phyloP scores from a whole-genome alignment of 2,329 filamentous ascomycete species.

The Nannizzia gypsea region DNA sequence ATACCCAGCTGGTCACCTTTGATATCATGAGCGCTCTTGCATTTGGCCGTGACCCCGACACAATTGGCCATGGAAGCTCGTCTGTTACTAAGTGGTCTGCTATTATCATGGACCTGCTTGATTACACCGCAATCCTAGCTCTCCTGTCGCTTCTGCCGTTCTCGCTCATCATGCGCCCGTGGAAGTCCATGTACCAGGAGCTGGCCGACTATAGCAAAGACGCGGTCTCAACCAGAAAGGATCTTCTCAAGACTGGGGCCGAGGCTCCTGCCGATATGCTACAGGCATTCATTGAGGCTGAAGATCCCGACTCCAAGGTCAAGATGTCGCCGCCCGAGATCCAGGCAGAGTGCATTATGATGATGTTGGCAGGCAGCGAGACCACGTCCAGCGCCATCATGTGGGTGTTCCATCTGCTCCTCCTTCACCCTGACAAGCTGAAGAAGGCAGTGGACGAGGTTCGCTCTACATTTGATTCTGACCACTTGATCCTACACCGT shows the following conservation, averaged over 20 bases:
- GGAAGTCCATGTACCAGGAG: slow-evolving; percentile 3
- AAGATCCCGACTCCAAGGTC: slow-evolving; percentile 5
- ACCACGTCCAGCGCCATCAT: slow-evolving; percentile 5
- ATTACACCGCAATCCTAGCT: background rate
- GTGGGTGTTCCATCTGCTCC: slow-evolving; percentile 5
- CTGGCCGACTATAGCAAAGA: slow-evolving; percentile 3
- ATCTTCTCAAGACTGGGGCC: background rate
- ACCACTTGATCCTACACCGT: slow-evolving; percentile 1
- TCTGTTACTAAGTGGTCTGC: slow-evolving; percentile 4
- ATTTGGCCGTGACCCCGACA: slow-evolving; percentile 1
- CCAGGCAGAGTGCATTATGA: slow-evolving; percentile 6
- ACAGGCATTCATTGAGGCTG: slow-evolving; percentile 4
- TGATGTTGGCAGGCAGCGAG: slow-evolving; percentile 5
- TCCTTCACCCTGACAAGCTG: slow-evolving; percentile 1
- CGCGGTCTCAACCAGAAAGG: background rate
- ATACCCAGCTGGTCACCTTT: slow-evolving; percentile 6
- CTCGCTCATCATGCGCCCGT: slow-evolving; percentile 2
- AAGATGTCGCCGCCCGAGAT: slow-evolving; percentile 3
- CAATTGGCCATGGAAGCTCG: slow-evolving; percentile 1
- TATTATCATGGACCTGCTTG: slow-evolving; percentile 2
- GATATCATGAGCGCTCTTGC: slow-evolving; percentile 6
- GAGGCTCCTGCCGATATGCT: slow-evolving; percentile 3
- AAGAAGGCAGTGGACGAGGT: slow-evolving; percentile 4
- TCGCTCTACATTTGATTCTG: background rate
- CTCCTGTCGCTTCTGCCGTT: slow-evolving; percentile 3